Conservation (phyloP, 164 flowering plant species). For the Magnolia changhungtana region DNA sequence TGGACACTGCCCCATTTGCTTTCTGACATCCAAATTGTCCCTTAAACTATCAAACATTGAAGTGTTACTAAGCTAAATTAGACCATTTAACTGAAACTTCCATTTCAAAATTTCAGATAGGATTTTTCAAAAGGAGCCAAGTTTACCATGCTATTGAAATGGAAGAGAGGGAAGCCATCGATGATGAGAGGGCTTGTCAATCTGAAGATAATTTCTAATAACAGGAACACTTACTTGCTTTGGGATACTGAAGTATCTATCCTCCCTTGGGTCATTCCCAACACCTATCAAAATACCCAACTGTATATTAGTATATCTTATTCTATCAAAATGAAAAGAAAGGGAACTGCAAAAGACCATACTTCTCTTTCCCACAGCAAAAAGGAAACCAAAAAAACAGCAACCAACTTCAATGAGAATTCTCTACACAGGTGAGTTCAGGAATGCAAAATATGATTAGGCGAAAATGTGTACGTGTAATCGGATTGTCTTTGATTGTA, state of each 20-base stretch:
- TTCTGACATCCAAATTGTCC: no score
- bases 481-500: no score
- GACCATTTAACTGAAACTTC: not conserved
- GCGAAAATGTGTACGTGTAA: no score
- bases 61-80: not conserved
- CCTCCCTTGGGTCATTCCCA: constrained; percentile 97
- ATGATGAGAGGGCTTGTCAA: not conserved
- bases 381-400: not conserved
- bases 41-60: not conserved
- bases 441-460: not conserved
- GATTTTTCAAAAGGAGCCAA: not conserved
- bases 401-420: not conserved
- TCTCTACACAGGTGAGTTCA: not conserved
- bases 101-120: not conserved
- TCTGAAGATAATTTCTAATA: not conserved
- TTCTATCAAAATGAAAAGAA: not conserved
- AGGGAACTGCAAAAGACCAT: not conserved
- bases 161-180: not conserved
- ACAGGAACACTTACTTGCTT: constrained; percentile 62
- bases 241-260: constrained; percentile 94
- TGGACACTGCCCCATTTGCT: no score
- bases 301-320: not conserved
- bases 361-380: not conserved
- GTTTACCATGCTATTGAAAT: not conserved
- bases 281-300: constrained; percentile 48